Base-by-base conservation (phyloP, 169 alveolate genomes). In the Cryptosporidium viatorum region DNA sequence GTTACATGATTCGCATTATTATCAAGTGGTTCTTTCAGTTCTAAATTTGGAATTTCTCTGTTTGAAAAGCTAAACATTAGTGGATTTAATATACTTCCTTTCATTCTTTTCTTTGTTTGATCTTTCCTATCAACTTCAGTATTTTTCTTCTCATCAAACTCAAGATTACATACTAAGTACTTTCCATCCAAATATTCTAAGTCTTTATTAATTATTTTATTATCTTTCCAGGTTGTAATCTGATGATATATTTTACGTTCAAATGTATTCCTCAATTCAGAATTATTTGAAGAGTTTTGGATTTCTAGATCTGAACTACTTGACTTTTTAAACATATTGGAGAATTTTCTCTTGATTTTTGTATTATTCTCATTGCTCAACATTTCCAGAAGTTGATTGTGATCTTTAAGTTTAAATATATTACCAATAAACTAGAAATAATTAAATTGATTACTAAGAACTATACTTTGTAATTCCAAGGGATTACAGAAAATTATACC, bases 211-310 rank as follows among this genome's bases (percentile, higher is more conserved):
- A 12, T 10, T 5, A 51, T 10, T 55, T 52, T 52, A 71, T 33
- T 51, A 29, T 50, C 69, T 71, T 55, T 23, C 85, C 67, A 71
- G 21, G 85, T 45, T 71, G 18, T 71, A n/a, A 71, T 16, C 41
- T 50, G 85, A 71, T 31, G 26, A 69, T 69, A 37, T 21, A 69
- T 69, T 69, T 60, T 21, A 37, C 41, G 3, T 39, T 41, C 60
- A 12, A 31, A 23, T n/a, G 67, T 23, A 26, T 55, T 26, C 12
- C 16, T 55, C 35, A n/a, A 26, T 26, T 55, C 67, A n/a, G 67
- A 8, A 55, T 21, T 8, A 10, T 55, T 55, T 55, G 14, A 26
- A 10, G n/a, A 55, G 18, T 18, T 23, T 55, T 55, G 67, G 37
- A n/a, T 55, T 23, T 55, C 67, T 48, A 55, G 9, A 9, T 9